Evolutionary conservation across 306 rosid species (phyloP), one percentile per base, ranked within the genome.

Genomic region (Sphenostylis stenocarpa): DNA sequence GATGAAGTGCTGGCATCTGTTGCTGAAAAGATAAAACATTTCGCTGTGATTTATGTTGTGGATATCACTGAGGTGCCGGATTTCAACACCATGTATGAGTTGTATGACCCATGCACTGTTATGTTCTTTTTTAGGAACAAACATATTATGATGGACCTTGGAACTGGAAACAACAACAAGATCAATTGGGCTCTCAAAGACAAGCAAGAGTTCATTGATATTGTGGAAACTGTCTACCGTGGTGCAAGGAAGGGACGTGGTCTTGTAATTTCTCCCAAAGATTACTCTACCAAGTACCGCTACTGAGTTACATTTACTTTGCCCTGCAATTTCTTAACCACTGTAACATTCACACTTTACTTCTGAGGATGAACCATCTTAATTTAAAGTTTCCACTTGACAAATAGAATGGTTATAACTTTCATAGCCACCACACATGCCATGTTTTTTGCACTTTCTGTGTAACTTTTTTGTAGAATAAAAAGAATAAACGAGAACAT

Each of bases 91-190:
- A 88, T 8, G 98, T 91, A 94, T 4, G 95, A 94, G 86, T 70
- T 94, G 51, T 94, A 94, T 55, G 96, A 94, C 58, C 98, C 96
- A 19, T 86, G 85, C 20, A 88, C 90, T 0, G 84, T 91, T 20
- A 88, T 89, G 91, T 91, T 91, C 80, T 89, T 91, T 83, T 86
- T 87, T 69, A 80, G 92, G 75, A 91, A 91, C 85, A 91, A 89
- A 73, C 96, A 94, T 87, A 94, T 94, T 16, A 94, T 94, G 98
- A 94, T 94, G 63, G 96, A 94, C 33, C 98, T 94, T 77, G 97
- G 97, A 34, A 94, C 98, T 8, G 96, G 98, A 31, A 94, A 90
- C 89, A 94, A 94, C 90, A 94, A 91, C 78, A 94, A 94, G 90
- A 94, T 94, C 19, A 91, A 94, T 72, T 91, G 96, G 97, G 98